These are phyloP conservation scores for Fraxinus ornus DNA, from an alignment of 305 asterid species.

Conservation along the genomic window DNA sequence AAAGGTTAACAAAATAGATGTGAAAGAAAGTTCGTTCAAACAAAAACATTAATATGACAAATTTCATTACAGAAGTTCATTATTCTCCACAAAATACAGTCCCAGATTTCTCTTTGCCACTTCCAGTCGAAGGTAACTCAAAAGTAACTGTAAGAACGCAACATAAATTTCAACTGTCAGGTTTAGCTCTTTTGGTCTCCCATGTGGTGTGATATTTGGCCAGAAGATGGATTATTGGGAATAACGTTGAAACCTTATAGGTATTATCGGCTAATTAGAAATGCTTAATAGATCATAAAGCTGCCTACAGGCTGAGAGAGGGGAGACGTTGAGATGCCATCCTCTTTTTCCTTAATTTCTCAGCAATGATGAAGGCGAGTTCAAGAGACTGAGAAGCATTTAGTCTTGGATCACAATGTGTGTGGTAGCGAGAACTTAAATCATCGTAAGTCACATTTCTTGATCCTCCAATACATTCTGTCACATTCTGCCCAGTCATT, in stretches of 20 bases:
- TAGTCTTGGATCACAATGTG: conserved; percentile 54
- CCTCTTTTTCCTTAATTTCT: conserved; percentile 41
- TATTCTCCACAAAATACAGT: neutral
- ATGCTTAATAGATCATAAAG: neutral
- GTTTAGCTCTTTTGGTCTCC: neutral
- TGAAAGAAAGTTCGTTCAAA: neutral
- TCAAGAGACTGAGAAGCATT: conserved; percentile 60
- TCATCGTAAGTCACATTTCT: conserved; percentile 49
- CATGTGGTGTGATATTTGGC: neutral
- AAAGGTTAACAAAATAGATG: neutral
- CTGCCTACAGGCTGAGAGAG: conserved; percentile 25
- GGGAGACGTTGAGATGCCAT: conserved; percentile 34
- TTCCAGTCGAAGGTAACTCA: neutral
- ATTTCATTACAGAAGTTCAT: neutral
- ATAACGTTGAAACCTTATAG: neutral
- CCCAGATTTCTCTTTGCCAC: neutral
- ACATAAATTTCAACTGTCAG: neutral
- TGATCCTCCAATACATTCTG: conserved; percentile 60
- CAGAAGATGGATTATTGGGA: neutral
- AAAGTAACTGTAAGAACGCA: neutral
- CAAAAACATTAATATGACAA: neutral
- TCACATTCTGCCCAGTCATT: conserved; percentile 59
- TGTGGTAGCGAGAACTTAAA: conserved; percentile 56
- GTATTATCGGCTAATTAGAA: neutral
- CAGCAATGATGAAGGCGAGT: conserved; percentile 49